Base-by-base conservation (phyloP, 345 rosid genomes). In the Excoecaria agallocha region DNA sequence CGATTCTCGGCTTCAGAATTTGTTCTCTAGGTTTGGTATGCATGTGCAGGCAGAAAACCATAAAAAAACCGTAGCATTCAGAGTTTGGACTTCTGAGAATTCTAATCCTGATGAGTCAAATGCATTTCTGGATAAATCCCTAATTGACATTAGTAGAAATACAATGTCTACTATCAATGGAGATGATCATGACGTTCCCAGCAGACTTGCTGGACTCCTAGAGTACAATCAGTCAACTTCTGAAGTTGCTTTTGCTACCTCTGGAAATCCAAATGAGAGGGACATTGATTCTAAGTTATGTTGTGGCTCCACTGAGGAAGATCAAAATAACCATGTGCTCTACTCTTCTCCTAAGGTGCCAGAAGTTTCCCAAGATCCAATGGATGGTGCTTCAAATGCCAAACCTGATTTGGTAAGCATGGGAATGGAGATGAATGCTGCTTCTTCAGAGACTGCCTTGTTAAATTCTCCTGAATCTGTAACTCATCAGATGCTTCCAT, bases 11-110 rank as follows among this genome's bases (percentile, higher is more conserved):
- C 77, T 90, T 75, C 70, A 79, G 74, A 90, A 84, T 82, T 84
- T 95, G 85, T 76, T 87, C 76, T 73, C 85, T 20, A 90, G 83
- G 86, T 88, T 83, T 79, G 98, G 98, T 80, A 86, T 91, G 92
- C 88, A 84, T 80, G 72, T 81, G 61, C 89, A 88, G 79, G 86
- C 89, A 78, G 92, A 91, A 77, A 91, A 80, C 81, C 87, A 84
- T 76, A 87, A 85, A 48, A 95, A 82, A 81, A 88, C 91, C 55
- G 80, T 81, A 57, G 90, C 83, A 68, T 91, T 78, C 84, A 90
- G 93, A 69, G 89, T 88, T 80, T 84, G 98, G 96, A 88, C 97
- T 41, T 81, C 91, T 79, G 80, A 80, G 67, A 85, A 85, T 82
- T 80, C 80, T 55, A 81, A 76, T 77, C 73, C 80, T 48, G 79